Base-by-base conservation (phyloP, 2,329 filamentous ascomycete species). In the Botrytis squamosa region DNA sequence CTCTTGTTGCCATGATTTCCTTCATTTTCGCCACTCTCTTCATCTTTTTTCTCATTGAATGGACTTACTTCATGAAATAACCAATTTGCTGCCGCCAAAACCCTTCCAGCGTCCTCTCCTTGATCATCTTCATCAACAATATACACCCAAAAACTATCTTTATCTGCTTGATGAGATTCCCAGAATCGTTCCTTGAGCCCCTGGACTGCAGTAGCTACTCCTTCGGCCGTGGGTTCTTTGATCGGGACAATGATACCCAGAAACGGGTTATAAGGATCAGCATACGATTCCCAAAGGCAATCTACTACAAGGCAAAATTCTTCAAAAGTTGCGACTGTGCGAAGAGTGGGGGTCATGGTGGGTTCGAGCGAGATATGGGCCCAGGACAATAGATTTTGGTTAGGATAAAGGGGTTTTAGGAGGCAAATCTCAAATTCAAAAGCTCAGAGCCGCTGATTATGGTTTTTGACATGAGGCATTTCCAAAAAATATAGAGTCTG, bases 351-450 rank as follows among this genome's bases (percentile, higher is more conserved):
- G 4, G 62, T 18, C n/a, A 64, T 64, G 18, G 18, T 64, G 40
- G 16, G 12, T n/a, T 20, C 3, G 16, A 18, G 14, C 14, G 7
- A 57, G 3, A 8, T 9, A 7, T 57, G 12, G n/a, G 25, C 14
- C 9, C 22, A n/a, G 25, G 18, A n/a, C 18, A 5, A 6, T 16
- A 7, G 38, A 18, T 14, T 3, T n/a, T 10, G 9, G 9, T 14
- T 42, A 0, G 14, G 8, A 42, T 10, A 29, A 2, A 64, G 4
- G 8, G 1, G 25, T 12, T 33, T 0, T 29, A 3, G 3, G 18
- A 25, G 14, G 38, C 6, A 6, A 16, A 3, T n/a, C 3, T 40
- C 6, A 16, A 4, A 7, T 16, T n/a, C 16, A 7, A 29, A 40
- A 62, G 20, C 12, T 42, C 29, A 20, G 25, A 12, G 38, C 3